These are phyloP conservation scores for Irpex sp. DNA, from an alignment of 1,284 basidiomycete genomes.

Conservation along the genomic window DNA sequence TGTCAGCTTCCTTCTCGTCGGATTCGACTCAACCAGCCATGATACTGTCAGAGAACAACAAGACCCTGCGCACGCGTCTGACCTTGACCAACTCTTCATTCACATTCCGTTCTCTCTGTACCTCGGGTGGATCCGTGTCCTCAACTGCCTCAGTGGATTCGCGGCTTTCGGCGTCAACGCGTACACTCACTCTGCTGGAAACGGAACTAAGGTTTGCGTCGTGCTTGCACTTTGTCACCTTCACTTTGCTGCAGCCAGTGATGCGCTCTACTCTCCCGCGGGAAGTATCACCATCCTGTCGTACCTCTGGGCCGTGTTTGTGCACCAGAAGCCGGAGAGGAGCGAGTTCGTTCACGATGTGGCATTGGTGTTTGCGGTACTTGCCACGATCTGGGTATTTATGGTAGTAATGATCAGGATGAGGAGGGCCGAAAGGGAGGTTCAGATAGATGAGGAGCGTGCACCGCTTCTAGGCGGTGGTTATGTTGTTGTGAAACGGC, in stretches of 20 bases:
- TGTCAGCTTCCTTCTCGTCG: constrained; percentile 70
- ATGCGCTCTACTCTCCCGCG: constrained; percentile 84
- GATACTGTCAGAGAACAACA: constrained; percentile 87
- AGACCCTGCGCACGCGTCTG: constrained; percentile 47
- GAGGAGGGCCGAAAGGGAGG: constrained; percentile 40
- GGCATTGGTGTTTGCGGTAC: constrained; percentile 81
- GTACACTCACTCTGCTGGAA: constrained; percentile 56
- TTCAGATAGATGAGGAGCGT: constrained; percentile 80
- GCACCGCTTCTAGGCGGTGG: constrained; percentile 61
- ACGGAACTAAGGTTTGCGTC: constrained; percentile 92
- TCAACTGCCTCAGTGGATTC: constrained; percentile 85
- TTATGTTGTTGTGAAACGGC: constrained; percentile 5
- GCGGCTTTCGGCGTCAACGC: constrained; percentile 88
- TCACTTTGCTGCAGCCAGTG: constrained; percentile 85
- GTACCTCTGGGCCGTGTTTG: constrained; percentile 81
- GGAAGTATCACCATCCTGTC: constrained; percentile 83
- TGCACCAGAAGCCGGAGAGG: constrained; percentile 43
- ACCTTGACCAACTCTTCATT: constrained; percentile 73
- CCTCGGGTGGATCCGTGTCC: constrained; percentile 92
- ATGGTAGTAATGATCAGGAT: constrained; percentile 54
- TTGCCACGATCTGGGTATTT: constrained; percentile 79
- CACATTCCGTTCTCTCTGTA: constrained; percentile 89
- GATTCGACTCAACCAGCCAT: constrained; percentile 85
- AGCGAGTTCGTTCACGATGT: constrained; percentile 81
- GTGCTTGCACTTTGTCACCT: constrained; percentile 92